These are phyloP conservation scores for Kurtzmaniella quercitrusa DNA, from an alignment of 1,139 yeast genomes.

Conservation along the genomic window DNA sequence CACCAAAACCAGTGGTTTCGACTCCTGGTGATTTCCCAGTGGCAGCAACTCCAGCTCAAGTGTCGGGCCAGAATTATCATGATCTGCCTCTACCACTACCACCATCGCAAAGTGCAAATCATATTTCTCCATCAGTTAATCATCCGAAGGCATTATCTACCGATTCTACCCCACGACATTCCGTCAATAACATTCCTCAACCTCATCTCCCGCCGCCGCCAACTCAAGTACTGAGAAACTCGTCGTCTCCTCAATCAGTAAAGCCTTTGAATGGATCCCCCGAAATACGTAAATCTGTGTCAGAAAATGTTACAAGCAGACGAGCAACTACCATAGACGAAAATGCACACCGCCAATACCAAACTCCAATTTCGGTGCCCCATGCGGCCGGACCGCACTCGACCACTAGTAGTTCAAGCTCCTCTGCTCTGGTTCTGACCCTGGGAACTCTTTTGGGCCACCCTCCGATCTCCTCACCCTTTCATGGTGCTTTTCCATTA, in stretches of 20 bases:
- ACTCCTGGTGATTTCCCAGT: neutral
- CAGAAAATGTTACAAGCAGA: neutral
- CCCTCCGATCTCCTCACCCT: neutral
- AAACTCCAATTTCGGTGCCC: conserved; percentile 1
- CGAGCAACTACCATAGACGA: neutral
- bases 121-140: neutral
- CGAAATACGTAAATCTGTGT: neutral
- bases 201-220: conserved; percentile 5
- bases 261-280: neutral
- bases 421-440: neutral
- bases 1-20: neutral
- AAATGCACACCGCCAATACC: neutral
- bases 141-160: neutral
- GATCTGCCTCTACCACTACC: conserved; percentile 3
- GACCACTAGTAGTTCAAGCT: conserved; percentile 1
- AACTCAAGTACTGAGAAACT: conserved; percentile 1
- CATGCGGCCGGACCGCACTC: neutral
- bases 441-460: conserved; percentile 1
- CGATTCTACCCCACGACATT: conserved; percentile 2
- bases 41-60: neutral
- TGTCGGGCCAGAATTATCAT: neutral
- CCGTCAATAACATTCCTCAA: neutral
- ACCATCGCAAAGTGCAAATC: neutral
- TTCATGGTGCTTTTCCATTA: neutral
- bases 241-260: neutral